These are phyloP conservation scores for Trypanosoma avium DNA, from an alignment of 208 protist genomes.

Conservation along the genomic window DNA sequence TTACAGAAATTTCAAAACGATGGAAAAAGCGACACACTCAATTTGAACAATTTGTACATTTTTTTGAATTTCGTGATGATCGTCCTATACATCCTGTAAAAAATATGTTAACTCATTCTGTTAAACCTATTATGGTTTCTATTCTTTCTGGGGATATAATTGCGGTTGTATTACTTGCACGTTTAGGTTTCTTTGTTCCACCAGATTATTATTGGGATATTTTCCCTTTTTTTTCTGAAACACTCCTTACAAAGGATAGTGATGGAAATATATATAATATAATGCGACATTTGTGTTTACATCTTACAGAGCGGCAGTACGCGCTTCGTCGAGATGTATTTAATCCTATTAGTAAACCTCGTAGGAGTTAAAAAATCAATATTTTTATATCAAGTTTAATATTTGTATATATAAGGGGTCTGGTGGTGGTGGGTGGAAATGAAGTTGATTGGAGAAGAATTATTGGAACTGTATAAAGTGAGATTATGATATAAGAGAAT, in stretches of 20 bases:
- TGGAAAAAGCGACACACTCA: conserved; percentile 75
- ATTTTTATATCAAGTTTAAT: too few relatives aligned
- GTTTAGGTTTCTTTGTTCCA: conserved; percentile 80
- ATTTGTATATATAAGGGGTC: too few relatives aligned
- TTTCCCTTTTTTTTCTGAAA: conserved; percentile 67
- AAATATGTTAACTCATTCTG: conserved; percentile 81
- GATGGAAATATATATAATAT: conserved; percentile 42
- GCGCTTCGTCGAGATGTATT: conserved; percentile 49
- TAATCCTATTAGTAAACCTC: conserved; percentile 60
- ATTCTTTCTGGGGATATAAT: conserved; percentile 70
- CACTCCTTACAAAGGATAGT: conserved; percentile 36
- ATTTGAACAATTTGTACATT: conserved; percentile 89
- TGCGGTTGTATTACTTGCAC: conserved; percentile 71
- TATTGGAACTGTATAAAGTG: too few relatives aligned
- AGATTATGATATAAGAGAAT: too few relatives aligned
- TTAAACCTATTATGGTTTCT: conserved; percentile 83
- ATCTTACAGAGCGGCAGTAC: conserved; percentile 39
- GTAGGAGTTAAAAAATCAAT: background rate
- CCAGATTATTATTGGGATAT: conserved; percentile 87
- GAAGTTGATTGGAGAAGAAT: too few relatives aligned
- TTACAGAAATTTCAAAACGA: conserved; percentile 84
- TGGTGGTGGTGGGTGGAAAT: too few relatives aligned
- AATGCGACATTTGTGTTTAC: conserved; percentile 70
- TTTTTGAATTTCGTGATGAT: conserved; percentile 78
- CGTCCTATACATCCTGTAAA: conserved; percentile 39